phyloP scores from a whole-genome alignment of 805 yeast species.

The Teunomyces funiuensis region DNA sequence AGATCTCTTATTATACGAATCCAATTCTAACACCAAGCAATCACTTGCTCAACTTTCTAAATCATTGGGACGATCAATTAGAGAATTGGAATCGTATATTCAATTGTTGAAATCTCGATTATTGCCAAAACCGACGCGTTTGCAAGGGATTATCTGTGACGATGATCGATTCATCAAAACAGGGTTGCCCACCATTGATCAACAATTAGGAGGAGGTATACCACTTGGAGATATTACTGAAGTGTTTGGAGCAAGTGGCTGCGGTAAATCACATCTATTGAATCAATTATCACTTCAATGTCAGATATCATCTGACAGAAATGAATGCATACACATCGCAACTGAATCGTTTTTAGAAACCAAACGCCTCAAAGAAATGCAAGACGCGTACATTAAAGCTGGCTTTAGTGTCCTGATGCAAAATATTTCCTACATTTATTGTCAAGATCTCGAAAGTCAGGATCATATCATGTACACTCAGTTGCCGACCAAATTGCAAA shows the following conservation, averaged over 20 bases:
- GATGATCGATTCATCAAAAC: slow-evolving; percentile 15
- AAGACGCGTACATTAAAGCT: slow-evolving; percentile 11
- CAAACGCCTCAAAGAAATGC: slow-evolving; percentile 45
- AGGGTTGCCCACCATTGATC: slow-evolving; percentile 26
- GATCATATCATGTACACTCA: slow-evolving; percentile 72
- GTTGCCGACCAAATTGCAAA: slow-evolving; percentile 50
- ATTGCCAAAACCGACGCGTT: slow-evolving; percentile 4
- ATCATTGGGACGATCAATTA: slow-evolving; percentile 23
- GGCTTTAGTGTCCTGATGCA: slow-evolving; percentile 23
- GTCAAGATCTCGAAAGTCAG: slow-evolving; percentile 69
- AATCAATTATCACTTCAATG: slow-evolving; percentile 63
- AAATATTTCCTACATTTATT: slow-evolving; percentile 52
- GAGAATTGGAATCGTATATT: slow-evolving; percentile 25
- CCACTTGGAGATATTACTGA: slow-evolving; percentile 49
- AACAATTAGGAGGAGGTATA: slow-evolving; percentile 30
- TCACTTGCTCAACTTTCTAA: slow-evolving; percentile 19
- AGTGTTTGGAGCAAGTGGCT: slow-evolving; percentile 78
- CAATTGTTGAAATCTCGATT: slow-evolving; percentile 11
- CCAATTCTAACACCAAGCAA: slow-evolving; percentile 8
- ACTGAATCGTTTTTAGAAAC: slow-evolving; percentile 79
- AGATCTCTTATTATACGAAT: slow-evolving; percentile 22
- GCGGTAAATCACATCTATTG: slow-evolving; percentile 82
- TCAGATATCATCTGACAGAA: slow-evolving; percentile 29
- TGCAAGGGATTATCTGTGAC: background rate
- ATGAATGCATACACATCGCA: slow-evolving; percentile 54